Conservation (phyloP, 2,329 filamentous ascomycete genomes). For the Paraphaeosphaeria minitans region DNA sequence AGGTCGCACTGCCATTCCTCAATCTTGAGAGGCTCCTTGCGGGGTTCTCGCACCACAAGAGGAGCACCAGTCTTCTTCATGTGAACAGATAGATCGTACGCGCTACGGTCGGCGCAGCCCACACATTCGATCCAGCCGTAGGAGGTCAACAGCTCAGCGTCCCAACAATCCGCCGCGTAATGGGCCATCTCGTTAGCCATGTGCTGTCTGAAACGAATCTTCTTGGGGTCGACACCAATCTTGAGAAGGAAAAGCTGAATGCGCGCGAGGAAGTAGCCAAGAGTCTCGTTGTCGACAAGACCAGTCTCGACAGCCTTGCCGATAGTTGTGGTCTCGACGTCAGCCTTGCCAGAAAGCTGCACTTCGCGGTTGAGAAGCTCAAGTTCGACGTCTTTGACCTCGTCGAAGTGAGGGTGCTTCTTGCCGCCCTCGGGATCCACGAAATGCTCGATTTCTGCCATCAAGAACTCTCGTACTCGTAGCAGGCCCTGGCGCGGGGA, state of each 20-base stretch:
- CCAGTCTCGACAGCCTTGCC: slow-evolving; percentile 83
- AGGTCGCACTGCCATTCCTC: slow-evolving; percentile 89
- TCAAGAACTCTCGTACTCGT: slow-evolving; percentile 94
- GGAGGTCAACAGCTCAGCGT: slow-evolving; percentile 88
- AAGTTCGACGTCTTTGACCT: slow-evolving; percentile 83
- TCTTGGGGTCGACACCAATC: slow-evolving; percentile 83
- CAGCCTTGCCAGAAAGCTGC: slow-evolving; percentile 84
- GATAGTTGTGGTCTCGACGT: slow-evolving; percentile 73
- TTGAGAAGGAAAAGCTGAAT: slow-evolving; percentile 89
- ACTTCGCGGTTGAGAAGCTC: slow-evolving; percentile 82
- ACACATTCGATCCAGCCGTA: slow-evolving; percentile 99
- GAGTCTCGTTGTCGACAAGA: slow-evolving; percentile 93
- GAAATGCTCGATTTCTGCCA: slow-evolving; percentile 99
- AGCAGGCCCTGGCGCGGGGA: slow-evolving; percentile 89
- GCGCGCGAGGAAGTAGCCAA: slow-evolving; percentile 95
- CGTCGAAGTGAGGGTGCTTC: slow-evolving; percentile 86
- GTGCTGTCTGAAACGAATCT: slow-evolving; percentile 96
- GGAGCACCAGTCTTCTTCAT: slow-evolving; percentile 89
- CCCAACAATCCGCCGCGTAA: slow-evolving; percentile 97
- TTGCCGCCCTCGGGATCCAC: slow-evolving; percentile 95
- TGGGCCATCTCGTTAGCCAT: slow-evolving; percentile 92
- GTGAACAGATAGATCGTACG: slow-evolving; percentile 92
- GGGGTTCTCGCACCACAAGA: slow-evolving; percentile 80
- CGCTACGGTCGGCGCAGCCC: slow-evolving; percentile 92
- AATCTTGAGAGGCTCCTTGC: slow-evolving; percentile 76